These are phyloP conservation scores for Ilyonectria sp. DNA, from an alignment of 2,329 filamentous ascomycete genomes.

Conservation along the genomic window DNA sequence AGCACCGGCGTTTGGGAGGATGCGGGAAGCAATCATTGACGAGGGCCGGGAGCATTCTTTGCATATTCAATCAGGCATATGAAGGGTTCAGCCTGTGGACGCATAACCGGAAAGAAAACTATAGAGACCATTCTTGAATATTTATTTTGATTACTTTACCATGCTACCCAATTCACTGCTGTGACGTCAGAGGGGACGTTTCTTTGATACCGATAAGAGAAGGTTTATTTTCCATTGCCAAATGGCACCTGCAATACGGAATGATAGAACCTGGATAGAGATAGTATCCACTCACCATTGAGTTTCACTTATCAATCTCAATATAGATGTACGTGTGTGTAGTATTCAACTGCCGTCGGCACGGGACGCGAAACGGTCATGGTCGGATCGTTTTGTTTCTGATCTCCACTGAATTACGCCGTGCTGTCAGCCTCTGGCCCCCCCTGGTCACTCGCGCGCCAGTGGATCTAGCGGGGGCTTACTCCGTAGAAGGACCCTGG, in stretches of 20 bases:
- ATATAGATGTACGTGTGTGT: neutral
- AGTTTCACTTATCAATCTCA: constrained; percentile 19
- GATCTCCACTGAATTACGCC: neutral
- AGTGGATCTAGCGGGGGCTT: constrained; percentile 23
- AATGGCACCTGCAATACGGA: no score
- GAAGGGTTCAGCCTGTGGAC: constrained; percentile 27
- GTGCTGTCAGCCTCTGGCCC: neutral
- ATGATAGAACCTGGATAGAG: no score
- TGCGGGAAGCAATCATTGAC: constrained; percentile 26
- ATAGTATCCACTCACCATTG: neutral
- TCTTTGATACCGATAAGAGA: no score
- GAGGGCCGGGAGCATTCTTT: constrained; percentile 27
- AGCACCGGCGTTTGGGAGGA: constrained; percentile 40
- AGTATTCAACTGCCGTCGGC: constrained; percentile 15
- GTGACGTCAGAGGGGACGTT: no score
- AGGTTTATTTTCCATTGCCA: no score
- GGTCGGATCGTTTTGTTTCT: constrained; percentile 12
- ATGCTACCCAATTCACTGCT: neutral
- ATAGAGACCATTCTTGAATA: constrained; percentile 23
- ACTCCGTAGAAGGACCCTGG: constrained; percentile 35
- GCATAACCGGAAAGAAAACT: constrained; percentile 21
- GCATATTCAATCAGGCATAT: constrained; percentile 31
- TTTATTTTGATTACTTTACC: constrained; percentile 3
- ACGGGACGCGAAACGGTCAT: constrained; percentile 29
- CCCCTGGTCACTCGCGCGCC: constrained; percentile 13